Conservation (phyloP, 768 basidiomycete genomes). For the Xerocomellus chrysenteron region DNA sequence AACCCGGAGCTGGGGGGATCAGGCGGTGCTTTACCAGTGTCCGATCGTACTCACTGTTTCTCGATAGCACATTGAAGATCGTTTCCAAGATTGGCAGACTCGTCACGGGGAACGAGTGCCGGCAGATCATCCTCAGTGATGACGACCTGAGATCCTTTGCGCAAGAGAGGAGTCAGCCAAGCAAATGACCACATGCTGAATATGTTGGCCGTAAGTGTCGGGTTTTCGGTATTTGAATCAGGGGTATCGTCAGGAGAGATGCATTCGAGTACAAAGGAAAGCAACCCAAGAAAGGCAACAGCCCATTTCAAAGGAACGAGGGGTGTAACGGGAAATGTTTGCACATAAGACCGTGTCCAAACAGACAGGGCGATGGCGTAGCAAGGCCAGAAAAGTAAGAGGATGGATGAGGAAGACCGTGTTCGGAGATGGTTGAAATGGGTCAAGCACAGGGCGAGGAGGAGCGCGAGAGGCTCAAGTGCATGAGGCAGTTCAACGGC, state of each 20-base stretch:
- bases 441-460: slow-evolving; percentile 52
- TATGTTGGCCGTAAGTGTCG: slow-evolving; percentile 71
- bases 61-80: slow-evolving; percentile 60
- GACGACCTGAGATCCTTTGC: slow-evolving; percentile 58
- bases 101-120: slow-evolving; percentile 62
- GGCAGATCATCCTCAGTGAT: slow-evolving; percentile 89
- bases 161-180: slow-evolving; percentile 84
- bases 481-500: slow-evolving; percentile 51
- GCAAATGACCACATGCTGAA: slow-evolving; percentile 80
- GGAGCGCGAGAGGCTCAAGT: slow-evolving; percentile 56
- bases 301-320: slow-evolving; percentile 46
- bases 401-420: slow-evolving; percentile 62
- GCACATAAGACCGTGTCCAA: slow-evolving; percentile 59
- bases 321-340: slow-evolving; percentile 30
- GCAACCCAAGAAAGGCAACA: slow-evolving; percentile 43
- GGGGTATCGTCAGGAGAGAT: slow-evolving; percentile 58
- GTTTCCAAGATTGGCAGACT: slow-evolving; percentile 65
- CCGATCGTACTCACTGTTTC: slow-evolving; percentile 49
- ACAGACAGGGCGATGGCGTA: slow-evolving; percentile 50
- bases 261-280: slow-evolving; percentile 66
- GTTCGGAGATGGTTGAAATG: slow-evolving; percentile 69
- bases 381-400: slow-evolving; percentile 82
- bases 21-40: background rate
- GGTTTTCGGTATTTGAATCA: slow-evolving; percentile 55
- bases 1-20: slow-evolving; percentile 50